phyloP scores from a whole-genome alignment of 768 basidiomycete genomes.

The Pulveroboletus sp. region DNA sequence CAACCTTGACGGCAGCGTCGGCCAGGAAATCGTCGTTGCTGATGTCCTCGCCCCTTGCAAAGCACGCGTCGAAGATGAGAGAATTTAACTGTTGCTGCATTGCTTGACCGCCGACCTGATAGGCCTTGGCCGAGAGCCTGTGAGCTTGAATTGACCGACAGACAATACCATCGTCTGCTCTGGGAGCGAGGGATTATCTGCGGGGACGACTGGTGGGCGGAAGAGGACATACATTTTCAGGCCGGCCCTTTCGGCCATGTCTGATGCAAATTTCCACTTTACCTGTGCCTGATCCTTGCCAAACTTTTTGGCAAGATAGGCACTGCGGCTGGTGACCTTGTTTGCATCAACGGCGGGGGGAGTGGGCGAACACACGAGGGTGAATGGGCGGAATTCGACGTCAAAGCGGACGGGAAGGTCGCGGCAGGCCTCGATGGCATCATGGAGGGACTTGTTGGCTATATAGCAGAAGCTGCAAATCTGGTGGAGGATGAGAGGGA shows the following conservation, averaged over 20 bases:
- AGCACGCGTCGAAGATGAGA: conserved; percentile 37
- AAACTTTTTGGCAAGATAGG: conserved; percentile 23
- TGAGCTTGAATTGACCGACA: conserved; percentile 40
- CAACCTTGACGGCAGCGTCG: conserved; percentile 34
- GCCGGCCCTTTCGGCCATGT: conserved; percentile 29
- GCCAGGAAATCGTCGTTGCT: conserved; percentile 34
- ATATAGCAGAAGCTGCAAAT: conserved; percentile 38
- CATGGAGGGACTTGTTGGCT: conserved; percentile 33
- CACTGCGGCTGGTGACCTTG: conserved; percentile 19
- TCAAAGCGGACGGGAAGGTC: conserved; percentile 33
- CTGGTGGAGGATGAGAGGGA: conserved; percentile 16
- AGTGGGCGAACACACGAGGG: conserved; percentile 24
- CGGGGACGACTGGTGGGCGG: neutral
- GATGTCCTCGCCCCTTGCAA: conserved; percentile 38
- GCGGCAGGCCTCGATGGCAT: conserved; percentile 33
- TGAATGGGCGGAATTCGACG: conserved; percentile 34
- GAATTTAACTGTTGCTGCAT: conserved; percentile 37
- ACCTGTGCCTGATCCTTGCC: conserved; percentile 25
- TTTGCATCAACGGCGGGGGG: conserved; percentile 14
- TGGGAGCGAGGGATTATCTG: conserved; percentile 10
- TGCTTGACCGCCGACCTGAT: conserved; percentile 35
- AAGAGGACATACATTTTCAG: conserved; percentile 20
- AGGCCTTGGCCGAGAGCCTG: conserved; percentile 42
- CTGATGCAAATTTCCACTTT: conserved; percentile 24
- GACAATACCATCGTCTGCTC: conserved; percentile 36